Percentiles rank a stretch among this genome's conserved stretches.
phyloP scores from a whole-genome alignment of 176 grass and related monocot genomes.

The Oryza glumipatula region DNA sequence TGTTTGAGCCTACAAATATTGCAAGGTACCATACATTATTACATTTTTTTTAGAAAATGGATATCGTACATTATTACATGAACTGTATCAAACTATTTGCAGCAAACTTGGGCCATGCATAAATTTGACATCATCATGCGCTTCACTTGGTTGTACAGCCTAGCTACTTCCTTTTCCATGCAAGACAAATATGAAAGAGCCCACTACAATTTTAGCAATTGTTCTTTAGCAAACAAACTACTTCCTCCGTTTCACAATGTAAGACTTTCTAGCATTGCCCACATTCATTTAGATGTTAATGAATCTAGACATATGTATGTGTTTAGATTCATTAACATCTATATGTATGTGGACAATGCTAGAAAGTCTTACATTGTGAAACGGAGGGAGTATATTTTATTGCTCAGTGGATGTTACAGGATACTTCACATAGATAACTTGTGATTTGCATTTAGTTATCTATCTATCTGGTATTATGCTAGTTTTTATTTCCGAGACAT shows the following conservation, averaged over 20 bases:
- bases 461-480: not conserved
- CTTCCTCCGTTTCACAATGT: too few species aligned
- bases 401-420: conserved; percentile 8
- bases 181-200: conserved; percentile 17
- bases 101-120: conserved; percentile 6
- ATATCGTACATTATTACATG: conserved; percentile 16
- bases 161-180: conserved; percentile 1
- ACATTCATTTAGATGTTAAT: too few species aligned
- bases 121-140: not conserved
- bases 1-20: conserved; percentile 85
- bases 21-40: conserved; percentile 31
- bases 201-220: not conserved
- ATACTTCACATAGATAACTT: not conserved
- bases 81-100: conserved; percentile 1
- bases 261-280: too few species aligned
- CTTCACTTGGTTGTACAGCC: conserved; percentile 18
- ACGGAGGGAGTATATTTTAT: not conserved
- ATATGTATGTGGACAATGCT: too few species aligned
- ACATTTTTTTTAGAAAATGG: not conserved
- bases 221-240: not conserved
- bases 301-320: too few species aligned
- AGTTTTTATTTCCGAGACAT: conserved; percentile 17
- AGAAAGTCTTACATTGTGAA: too few species aligned
- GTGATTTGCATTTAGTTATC: conserved; percentile 10
- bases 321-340: too few species aligned